These are phyloP conservation scores for Ascosphaera aggregata DNA, from an alignment of 2,329 filamentous ascomycete genomes.

Conservation along the genomic window DNA sequence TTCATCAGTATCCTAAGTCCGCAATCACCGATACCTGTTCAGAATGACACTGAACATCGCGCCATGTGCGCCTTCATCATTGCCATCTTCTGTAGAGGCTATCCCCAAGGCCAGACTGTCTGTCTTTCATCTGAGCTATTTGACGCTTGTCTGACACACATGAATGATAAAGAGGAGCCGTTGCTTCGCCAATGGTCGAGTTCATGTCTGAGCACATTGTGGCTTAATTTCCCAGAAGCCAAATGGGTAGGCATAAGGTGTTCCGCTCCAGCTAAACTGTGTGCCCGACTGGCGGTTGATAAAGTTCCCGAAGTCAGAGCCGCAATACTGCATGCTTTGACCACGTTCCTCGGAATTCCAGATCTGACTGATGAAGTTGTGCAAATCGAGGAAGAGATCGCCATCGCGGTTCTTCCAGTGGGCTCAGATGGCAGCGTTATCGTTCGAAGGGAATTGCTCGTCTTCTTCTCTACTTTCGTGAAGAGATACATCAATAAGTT, in stretches of 20 bases:
- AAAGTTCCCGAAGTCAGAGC: constrained; percentile 80
- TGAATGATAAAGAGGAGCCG: constrained; percentile 68
- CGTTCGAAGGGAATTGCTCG: constrained; percentile 76
- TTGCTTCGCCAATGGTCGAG: constrained; percentile 88
- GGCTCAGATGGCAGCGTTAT: constrained; percentile 82
- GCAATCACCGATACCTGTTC: constrained; percentile 57
- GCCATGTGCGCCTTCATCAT: constrained; percentile 98
- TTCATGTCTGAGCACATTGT: constrained; percentile 83
- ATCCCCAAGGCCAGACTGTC: constrained; percentile 74
- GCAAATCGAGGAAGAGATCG: constrained; percentile 73
- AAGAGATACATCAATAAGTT: constrained; percentile 83
- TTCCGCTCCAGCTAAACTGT: constrained; percentile 59
- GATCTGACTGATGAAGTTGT: constrained; percentile 81
- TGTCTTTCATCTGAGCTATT: constrained; percentile 83
- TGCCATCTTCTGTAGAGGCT: constrained; percentile 89
- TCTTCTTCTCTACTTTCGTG: constrained; percentile 84
- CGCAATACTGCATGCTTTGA: constrained; percentile 81
- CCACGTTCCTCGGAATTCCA: constrained; percentile 80
- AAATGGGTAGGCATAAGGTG: constrained; percentile 92
- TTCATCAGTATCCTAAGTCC: constrained; percentile 86
- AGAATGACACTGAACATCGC: constrained; percentile 80
- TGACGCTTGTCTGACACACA: constrained; percentile 60
- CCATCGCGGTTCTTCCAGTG: constrained; percentile 75
- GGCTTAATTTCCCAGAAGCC: constrained; percentile 73
- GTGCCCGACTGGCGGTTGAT: constrained; percentile 51